A percentile compares a stretch with the other conserved stretches of the same genome.
Conservation (phyloP, 2,329 filamentous ascomycete species). For the Parascedosporium putredinis region DNA sequence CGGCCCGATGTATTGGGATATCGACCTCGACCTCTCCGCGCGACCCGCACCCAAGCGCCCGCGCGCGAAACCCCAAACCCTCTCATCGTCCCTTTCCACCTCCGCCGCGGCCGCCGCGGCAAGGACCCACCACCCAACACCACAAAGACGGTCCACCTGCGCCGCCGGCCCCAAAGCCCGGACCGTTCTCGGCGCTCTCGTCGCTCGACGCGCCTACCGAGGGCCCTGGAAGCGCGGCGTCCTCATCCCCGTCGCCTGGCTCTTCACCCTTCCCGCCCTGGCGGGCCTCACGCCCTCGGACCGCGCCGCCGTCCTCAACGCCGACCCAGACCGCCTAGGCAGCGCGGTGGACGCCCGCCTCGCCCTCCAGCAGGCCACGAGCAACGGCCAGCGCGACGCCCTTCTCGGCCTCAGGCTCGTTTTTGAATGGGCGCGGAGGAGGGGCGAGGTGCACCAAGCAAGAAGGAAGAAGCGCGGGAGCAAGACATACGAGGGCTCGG, state of each 20-base stretch:
- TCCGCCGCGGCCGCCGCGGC: conserved; percentile 25
- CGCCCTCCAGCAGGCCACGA: conserved; percentile 45
- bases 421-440: conserved; percentile 40
- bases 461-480: conserved; percentile 12
- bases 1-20: conserved; percentile 65
- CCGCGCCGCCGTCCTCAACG: conserved; percentile 48
- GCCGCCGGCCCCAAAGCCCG: conserved; percentile 59
- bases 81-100: background rate
- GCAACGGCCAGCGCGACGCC: conserved; percentile 28
- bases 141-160: conserved; percentile 65
- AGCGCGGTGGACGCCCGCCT: conserved; percentile 58
- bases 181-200: conserved; percentile 64
- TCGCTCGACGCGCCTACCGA: conserved; percentile 47
- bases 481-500: too few species aligned
- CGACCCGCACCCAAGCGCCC: conserved; percentile 38
- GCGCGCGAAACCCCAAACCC: background rate
- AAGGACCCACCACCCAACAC: conserved; percentile 31
- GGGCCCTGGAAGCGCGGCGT: conserved; percentile 9
- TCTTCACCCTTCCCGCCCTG: conserved; percentile 55
- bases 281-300: conserved; percentile 53
- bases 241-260: conserved; percentile 57
- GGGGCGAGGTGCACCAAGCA: conserved; percentile 14
- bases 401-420: conserved; percentile 40
- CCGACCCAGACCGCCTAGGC: conserved; percentile 32
- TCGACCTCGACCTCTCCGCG: conserved; percentile 62